Conservation (phyloP, 2,329 filamentous ascomycete species). For the Zymoseptoria ardabiliae region DNA sequence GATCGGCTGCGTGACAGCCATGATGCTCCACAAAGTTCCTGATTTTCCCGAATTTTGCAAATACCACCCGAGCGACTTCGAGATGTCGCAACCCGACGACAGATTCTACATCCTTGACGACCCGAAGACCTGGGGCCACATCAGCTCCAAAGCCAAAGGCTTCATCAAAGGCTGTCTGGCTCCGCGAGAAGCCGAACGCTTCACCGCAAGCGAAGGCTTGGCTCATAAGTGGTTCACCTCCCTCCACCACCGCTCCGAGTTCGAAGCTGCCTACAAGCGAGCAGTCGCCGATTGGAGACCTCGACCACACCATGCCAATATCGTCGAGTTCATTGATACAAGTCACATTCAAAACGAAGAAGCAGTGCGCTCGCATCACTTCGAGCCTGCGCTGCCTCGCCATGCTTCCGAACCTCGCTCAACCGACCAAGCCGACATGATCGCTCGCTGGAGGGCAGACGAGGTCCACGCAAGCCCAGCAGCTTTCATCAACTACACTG, state of each 20-base stretch:
- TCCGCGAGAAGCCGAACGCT: constrained; percentile 42
- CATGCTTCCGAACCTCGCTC: background rate
- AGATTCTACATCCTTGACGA: constrained; percentile 41
- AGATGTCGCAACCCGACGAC: constrained; percentile 7
- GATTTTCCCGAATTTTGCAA: constrained; percentile 37
- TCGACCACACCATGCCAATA: constrained; percentile 3
- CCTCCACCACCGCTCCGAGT: constrained; percentile 38
- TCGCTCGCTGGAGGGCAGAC: constrained; percentile 5
- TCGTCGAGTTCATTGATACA: constrained; percentile 16
- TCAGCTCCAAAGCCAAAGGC: constrained; percentile 39
- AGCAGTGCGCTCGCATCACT: constrained; percentile 9
- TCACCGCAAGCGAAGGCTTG: constrained; percentile 49
- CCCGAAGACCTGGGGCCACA: constrained; percentile 33
- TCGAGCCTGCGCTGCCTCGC: background rate
- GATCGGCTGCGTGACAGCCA: constrained; percentile 48
- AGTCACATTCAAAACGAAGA: constrained; percentile 2
- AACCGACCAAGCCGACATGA: background rate
- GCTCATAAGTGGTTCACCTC: constrained; percentile 51
- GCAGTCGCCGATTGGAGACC: constrained; percentile 46
- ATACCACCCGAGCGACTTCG: constrained; percentile 9
- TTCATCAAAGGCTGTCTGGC: constrained; percentile 48
- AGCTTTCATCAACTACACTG: constrained; percentile 1
- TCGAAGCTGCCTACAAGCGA: constrained; percentile 44
- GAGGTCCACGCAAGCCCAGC: constrained; percentile 11
- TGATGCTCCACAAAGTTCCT: constrained; percentile 45